Base-by-base conservation (phyloP, 139 green algal species). In the Chlamydomonas sp. region DNA sequence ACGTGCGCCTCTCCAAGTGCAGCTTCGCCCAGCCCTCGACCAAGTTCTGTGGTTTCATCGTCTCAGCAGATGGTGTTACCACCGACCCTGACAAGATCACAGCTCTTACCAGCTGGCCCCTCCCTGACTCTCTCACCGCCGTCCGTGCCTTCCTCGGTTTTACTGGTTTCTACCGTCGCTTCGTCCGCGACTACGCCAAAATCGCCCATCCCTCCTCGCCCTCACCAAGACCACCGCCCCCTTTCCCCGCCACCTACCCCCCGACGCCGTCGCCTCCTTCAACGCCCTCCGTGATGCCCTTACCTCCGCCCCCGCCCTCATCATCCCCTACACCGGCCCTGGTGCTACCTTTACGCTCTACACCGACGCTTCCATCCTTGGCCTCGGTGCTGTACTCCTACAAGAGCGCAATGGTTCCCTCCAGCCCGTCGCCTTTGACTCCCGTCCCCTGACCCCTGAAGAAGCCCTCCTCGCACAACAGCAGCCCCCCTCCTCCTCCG, bases 1-100 rank as follows among this genome's bases (percentile, higher is more conserved):
- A 91, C 67, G 83, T 80, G 4, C 89, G 91, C 16, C 31, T 91
- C 10, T 60, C 49, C 88, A 95, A 94, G 78, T 94, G 91, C 79
- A 71, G 77, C 17, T 93, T 95, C 77, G 57, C 31, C 74, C 83
- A 85, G 62, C 57, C 60, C 8, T 81, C 90, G 61, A 60, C 89
- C 8, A 69, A 78, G 8, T 93, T 90, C 72, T 79, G 91, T 10
- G 90, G 88, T 2, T 84, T 87, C 16, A 64, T 87, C 14, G 83
- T 92, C 66, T 58, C 49, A 49, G 3, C 1, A 9, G 79, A 85
- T 49, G 79, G 79, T 14, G 67, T 77, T 49, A 63, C 78, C 78
- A 83, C 78, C 62, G 78, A 83, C 63, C 62, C 78, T n/a, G 63
- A 73, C 63, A 83, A 83, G 63, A 49, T 83, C 31, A 20, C 78